A percentile compares a stretch with the other conserved stretches of the same genome.
phyloP scores from a whole-genome alignment of 306 rosid genomes.

The Adenanthera pavonina region DNA sequence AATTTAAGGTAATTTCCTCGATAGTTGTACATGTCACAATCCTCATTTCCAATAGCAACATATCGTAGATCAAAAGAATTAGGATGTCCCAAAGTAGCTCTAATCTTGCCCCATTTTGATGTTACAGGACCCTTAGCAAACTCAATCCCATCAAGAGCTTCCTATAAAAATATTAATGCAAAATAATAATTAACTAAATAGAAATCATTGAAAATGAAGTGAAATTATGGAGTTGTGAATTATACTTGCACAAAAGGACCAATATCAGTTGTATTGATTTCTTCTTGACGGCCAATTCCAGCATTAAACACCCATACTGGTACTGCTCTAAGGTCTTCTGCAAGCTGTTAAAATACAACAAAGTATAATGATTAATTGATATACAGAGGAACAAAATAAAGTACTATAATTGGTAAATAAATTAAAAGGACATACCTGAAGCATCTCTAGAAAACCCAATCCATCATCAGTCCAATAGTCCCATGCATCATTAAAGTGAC shows the following conservation, averaged over 20 bases:
- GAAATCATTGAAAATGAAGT: neutral
- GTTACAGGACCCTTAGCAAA: neutral
- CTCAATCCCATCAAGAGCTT: constrained; percentile 11
- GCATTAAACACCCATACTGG: constrained; percentile 92
- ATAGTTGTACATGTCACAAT: neutral
- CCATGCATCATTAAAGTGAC: constrained; percentile 98
- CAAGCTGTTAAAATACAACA: constrained; percentile 58
- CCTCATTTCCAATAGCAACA: constrained; percentile 4
- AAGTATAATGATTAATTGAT: neutral
- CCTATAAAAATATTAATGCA: neutral
- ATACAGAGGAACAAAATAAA: neutral
- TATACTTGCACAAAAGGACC: constrained; percentile 80
- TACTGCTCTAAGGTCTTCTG: constrained; percentile 75
- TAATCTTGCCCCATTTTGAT: neutral
- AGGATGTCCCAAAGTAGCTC: constrained; percentile 1
- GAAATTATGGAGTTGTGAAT: neutral
- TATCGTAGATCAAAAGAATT: neutral
- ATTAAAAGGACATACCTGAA: constrained; percentile 59
- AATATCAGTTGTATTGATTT: constrained; percentile 60
- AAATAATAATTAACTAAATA: neutral
- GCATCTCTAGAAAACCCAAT: constrained; percentile 88
- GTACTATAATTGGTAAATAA: constrained; percentile 2
- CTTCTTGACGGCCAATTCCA: constrained; percentile 83
- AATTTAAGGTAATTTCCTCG: constrained; percentile 80
- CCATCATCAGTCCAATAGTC: constrained; percentile 98